Evolutionary conservation across 2,329 filamentous ascomycete genomes (phyloP).

Genomic region (Neonectria neomacrospora): DNA sequence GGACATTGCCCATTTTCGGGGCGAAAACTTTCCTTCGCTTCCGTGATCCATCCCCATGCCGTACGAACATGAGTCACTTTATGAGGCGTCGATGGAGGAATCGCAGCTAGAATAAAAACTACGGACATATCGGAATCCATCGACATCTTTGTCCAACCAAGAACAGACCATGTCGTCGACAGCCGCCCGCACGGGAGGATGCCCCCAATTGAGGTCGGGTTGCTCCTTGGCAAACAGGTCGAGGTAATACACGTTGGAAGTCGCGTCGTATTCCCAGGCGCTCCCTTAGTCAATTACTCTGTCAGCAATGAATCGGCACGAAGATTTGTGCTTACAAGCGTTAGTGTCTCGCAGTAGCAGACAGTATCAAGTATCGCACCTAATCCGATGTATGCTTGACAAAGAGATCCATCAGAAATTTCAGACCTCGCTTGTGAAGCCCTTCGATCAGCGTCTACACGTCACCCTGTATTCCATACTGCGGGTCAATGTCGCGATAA

Average conservation of each 20-base stretch:
- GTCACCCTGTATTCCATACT: constrained; percentile 73
- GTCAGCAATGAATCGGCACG: no score
- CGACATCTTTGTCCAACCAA: constrained; percentile 77
- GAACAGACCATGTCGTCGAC: constrained; percentile 78
- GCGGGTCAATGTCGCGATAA: constrained; percentile 56
- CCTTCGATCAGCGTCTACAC: constrained; percentile 70
- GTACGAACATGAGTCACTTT: no score
- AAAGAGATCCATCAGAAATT: constrained; percentile 44
- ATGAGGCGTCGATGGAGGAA: no score
- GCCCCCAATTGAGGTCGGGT: constrained; percentile 85
- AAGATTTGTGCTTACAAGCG: constrained; percentile 51
- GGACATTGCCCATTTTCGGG: constrained; percentile 54
- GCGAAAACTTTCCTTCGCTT: constrained; percentile 19
- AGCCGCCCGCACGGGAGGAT: constrained; percentile 70
- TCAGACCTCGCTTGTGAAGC: constrained; percentile 57
- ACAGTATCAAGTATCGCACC: no score
- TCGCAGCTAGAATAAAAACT: no score
- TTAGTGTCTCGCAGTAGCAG: no score
- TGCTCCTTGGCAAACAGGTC: constrained; percentile 77
- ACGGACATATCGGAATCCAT: constrained; percentile 65
- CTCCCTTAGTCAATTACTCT: constrained; percentile 8
- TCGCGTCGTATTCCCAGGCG: constrained; percentile 75
- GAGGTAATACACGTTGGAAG: constrained; percentile 76
- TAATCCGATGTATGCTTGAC: constrained; percentile 44
- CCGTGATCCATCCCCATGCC: constrained; percentile 46